Conservation (phyloP, 805 yeast species). For the Nakazawaea molendinolei region DNA sequence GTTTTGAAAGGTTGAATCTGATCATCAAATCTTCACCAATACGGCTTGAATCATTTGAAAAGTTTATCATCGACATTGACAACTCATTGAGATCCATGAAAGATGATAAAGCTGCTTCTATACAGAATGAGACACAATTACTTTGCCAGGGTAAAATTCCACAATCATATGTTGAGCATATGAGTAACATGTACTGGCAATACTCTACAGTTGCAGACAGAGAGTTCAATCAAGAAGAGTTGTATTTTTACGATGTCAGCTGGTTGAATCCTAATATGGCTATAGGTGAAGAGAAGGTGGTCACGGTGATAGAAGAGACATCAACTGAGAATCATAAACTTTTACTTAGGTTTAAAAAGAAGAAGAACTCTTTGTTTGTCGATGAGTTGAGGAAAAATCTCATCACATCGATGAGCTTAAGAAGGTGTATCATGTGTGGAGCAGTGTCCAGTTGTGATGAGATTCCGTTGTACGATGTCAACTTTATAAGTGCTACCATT, state of each 20-base stretch:
- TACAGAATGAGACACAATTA: constrained; percentile 53
- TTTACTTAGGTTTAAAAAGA: constrained; percentile 3
- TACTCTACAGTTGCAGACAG: constrained; percentile 36
- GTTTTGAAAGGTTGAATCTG: constrained; percentile 42
- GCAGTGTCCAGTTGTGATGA: constrained; percentile 33
- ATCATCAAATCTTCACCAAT: constrained; percentile 46
- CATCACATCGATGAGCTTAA: constrained; percentile 21
- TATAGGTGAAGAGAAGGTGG: neutral
- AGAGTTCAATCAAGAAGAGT: constrained; percentile 41
- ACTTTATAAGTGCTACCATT: constrained; percentile 28
- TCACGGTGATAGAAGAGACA: neutral
- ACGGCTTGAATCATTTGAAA: constrained; percentile 29
- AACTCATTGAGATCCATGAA: constrained; percentile 27
- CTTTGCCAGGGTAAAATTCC: constrained; percentile 59
- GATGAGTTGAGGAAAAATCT: constrained; percentile 27
- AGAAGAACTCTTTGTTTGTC: constrained; percentile 14
- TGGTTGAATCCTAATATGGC: constrained; percentile 45
- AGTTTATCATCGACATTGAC: constrained; percentile 15
- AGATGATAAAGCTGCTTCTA: constrained; percentile 31
- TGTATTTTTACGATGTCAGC: constrained; percentile 57
- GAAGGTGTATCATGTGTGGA: constrained; percentile 52
- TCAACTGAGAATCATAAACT: constrained; percentile 18
- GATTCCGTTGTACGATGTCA: constrained; percentile 23
- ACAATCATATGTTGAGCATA: constrained; percentile 26
- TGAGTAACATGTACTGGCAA: constrained; percentile 39